Conservation (phyloP, 1,284 basidiomycete genomes). For the Thecaphora thlaspeos region DNA sequence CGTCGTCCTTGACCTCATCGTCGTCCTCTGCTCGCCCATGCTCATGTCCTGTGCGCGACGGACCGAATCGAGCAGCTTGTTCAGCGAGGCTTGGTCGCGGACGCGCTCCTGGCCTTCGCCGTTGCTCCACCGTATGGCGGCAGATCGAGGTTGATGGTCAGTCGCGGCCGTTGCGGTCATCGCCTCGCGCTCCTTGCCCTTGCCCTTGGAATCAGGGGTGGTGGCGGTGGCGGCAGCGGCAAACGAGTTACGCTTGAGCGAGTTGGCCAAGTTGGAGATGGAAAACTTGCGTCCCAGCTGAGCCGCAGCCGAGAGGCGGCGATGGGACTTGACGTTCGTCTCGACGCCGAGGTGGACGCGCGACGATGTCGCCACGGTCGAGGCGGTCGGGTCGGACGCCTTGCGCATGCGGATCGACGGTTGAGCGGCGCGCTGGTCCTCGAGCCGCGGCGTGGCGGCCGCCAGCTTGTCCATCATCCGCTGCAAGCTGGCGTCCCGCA, state of each 20-base stretch:
- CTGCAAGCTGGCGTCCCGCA: slow-evolving; percentile 20
- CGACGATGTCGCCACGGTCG: background rate
- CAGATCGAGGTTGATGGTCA: too few relatives aligned
- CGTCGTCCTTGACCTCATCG: background rate
- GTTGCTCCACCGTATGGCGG: background rate
- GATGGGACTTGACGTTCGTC: slow-evolving; percentile 3
- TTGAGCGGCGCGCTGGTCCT: slow-evolving; percentile 33
- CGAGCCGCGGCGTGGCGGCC: slow-evolving; percentile 17
- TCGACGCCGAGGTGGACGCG: background rate
- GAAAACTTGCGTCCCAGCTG: slow-evolving; percentile 23
- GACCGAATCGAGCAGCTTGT: slow-evolving; percentile 1
- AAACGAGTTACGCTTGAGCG: slow-evolving; percentile 23
- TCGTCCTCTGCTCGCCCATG: slow-evolving; percentile 5
- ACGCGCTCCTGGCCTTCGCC: background rate
- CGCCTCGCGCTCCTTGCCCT: background rate
- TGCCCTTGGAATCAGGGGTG: slow-evolving; percentile 4
- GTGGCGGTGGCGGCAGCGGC: slow-evolving; percentile 18
- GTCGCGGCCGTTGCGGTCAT: too few relatives aligned
- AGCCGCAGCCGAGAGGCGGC: slow-evolving; percentile 9
- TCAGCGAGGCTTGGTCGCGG: background rate
- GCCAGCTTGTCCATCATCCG: slow-evolving; percentile 19
- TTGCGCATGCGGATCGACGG: slow-evolving; percentile 3
- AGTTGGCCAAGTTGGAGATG: slow-evolving; percentile 23
- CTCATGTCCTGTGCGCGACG: slow-evolving; percentile 3
- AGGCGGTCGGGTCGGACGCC: slow-evolving; percentile 1